Base-by-base conservation (phyloP, 1,284 basidiomycete species). In the Porodaedalea pini region DNA sequence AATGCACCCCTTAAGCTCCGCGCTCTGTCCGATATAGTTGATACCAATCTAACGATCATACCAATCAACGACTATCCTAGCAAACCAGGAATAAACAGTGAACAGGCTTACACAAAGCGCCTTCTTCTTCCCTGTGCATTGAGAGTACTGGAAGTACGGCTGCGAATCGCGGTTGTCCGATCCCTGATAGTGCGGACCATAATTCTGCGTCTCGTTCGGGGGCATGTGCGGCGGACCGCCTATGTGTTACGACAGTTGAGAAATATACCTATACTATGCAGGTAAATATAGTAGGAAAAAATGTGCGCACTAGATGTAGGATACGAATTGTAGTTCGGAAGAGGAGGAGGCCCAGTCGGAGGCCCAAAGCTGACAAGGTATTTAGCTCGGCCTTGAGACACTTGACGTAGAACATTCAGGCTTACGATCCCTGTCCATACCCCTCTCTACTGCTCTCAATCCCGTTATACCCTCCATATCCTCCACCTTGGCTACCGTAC, bases 71-170 rank as follows among this genome's bases (percentile, higher is more conserved):
- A n/a, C 31, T 23, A 23, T 44, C n/a, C n/a, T n/a, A 17, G 53
- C 19, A 54, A 41, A 36, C 32, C 8, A 4, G 5, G 19, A n/a
- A 15, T 23, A 15, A 54, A 51, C 50, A 48, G 25, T 48, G 36
- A 15, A 17, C 21, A 50, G 27, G 65, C 84, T 51, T 71, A 90
- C 88, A 54, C 85, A 86, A 13, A 94, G 78, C 0, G 89, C 90
- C 70, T 88, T 93, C 72, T 82, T 88, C 72, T 77, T 86, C 25
- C 90, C 88, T 31, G 71, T 90, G 68, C 91, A 94, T 66, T 90
- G 88, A 1, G 91, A 94, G 67, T 94, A 94, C 68, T 92, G 85
- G 75, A 91, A 94, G 60, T 58, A 71, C 8, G 75, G 74, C 62
- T 79, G 77, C 43, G 37, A 44, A 37, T 56, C 64, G 62, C 59